Evolutionary conservation across 495 filamentous ascomycete species (phyloP), one percentile per base, ranked within the genome.

Genomic region (Hypoxylon subgilvum): DNA sequence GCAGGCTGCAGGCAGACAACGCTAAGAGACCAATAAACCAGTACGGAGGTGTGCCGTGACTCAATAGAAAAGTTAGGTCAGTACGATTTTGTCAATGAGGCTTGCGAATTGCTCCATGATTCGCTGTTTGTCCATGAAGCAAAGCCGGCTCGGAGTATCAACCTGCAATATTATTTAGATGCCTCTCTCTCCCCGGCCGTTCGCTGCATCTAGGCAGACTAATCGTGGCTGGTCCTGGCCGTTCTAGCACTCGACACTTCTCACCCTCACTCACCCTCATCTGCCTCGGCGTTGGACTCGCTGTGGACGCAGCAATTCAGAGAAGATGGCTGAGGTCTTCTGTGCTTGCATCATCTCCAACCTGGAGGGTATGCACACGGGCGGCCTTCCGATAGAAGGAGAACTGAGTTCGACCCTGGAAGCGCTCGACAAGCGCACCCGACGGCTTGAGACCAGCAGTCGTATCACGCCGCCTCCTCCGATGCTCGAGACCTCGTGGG

Each of bases 381-480:
- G 28, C 0, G 23, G 4, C 6, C 19, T 12, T 3, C 25, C 6
- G n/a, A n/a, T n/a, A 38, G 31, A 6, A 16, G 46, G 18, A 41
- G 39, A 17, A 46, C 18, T 59, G 8, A 16, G 14, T 17, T 31
- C 27, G 28, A 45, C 43, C 31, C 13, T 48, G 39, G 43, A 45
- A 13, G 28, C 21, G 9, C 57, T 68, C 54, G 66, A 68, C 14
- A 31, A 19, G 4, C 66, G 66, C 27, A 12, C 47, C n/a, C 56
- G 65, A 14, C 44, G 30, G 34, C 52, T 68, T 21, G 65, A 68
- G 30, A 23, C 22, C 1, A 21, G 13, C 7, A 21, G 9, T 6
- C 14, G 22, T 22, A 48, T 68, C 45, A 44, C 48, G 14, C 53
- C 66, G n/a, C 66, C 62, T 14, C 57, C 62, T 7, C 66, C 66